Evolutionary conservation across 202 grass and related monocot genomes (phyloP).

Genomic region (Hordeum pubiflorum): DNA sequence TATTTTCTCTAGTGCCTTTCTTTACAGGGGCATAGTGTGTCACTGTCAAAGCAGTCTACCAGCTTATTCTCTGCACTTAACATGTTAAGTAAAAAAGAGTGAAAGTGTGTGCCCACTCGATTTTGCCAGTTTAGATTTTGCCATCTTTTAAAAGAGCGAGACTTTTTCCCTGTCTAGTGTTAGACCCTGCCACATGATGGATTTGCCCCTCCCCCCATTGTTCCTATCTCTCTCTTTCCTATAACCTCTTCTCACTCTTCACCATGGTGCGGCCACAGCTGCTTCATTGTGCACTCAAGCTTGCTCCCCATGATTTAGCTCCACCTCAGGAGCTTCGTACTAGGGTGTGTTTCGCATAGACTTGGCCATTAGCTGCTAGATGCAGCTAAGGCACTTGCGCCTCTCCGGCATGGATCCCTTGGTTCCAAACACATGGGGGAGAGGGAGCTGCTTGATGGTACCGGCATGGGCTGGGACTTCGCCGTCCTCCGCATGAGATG

Average conservation of each 20-base stretch:
- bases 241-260: conserved; percentile 1
- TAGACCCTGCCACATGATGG: background rate
- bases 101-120: background rate
- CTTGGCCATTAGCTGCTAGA: background rate
- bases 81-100: background rate
- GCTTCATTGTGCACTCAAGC: background rate
- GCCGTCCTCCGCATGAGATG: background rate
- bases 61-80: conserved; percentile 8
- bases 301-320: background rate
- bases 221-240: background rate
- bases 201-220: background rate
- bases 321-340: background rate
- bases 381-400: background rate
- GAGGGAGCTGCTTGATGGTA: background rate
- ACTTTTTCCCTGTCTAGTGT: background rate
- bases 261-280: background rate
- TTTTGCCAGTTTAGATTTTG: background rate
- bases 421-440: background rate
- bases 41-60: background rate
- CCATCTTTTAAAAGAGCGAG: background rate
- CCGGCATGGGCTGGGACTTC: background rate
- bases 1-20: background rate
- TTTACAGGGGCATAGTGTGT: background rate
- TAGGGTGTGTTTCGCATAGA: background rate
- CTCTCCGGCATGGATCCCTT: background rate